phyloP scores from a whole-genome alignment of 1,284 basidiomycete genomes.

The Trichosporon ovoides region DNA sequence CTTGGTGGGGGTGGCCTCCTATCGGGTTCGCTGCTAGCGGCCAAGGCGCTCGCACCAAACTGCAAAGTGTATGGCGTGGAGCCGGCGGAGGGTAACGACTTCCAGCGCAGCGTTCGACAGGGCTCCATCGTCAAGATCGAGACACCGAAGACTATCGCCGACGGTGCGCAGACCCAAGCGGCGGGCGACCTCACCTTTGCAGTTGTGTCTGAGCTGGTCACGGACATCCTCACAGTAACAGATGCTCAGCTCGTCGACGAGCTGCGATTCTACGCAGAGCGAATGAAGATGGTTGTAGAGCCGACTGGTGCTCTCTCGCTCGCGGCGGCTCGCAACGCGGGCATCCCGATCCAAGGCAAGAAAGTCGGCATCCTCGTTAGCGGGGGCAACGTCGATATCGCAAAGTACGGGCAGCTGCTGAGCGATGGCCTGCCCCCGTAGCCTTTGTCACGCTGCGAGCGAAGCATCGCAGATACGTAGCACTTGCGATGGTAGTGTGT shows the following conservation, averaged over 20 bases:
- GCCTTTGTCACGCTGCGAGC: too few relatives aligned
- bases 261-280: conserved; percentile 98
- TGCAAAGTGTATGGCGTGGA: conserved; percentile 88
- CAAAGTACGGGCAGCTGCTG: conserved; percentile 90
- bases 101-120: conserved; percentile 68
- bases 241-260: conserved; percentile 98
- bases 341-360: conserved; percentile 77
- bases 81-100: conserved; percentile 88
- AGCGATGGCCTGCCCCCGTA: conserved; percentile 56
- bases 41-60: conserved; percentile 85
- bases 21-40: conserved; percentile 82
- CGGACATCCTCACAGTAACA: conserved; percentile 78
- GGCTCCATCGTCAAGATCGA: conserved; percentile 74
- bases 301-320: conserved; percentile 92
- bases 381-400: conserved; percentile 99
- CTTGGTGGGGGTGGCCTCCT: conserved; percentile 90
- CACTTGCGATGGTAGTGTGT: too few relatives aligned
- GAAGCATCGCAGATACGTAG: too few relatives aligned
- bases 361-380: conserved; percentile 86
- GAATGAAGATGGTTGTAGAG: conserved; percentile 76
- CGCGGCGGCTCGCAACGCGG: conserved; percentile 78
- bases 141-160: conserved; percentile 93
- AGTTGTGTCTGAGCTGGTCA: conserved; percentile 74
- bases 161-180: conserved; percentile 95
- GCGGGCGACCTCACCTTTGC: conserved; percentile 93